Evolutionary conservation across 139 green algal genomes (phyloP), one percentile per base, ranked within the genome.

Genomic region (Tetraselmis striata): DNA sequence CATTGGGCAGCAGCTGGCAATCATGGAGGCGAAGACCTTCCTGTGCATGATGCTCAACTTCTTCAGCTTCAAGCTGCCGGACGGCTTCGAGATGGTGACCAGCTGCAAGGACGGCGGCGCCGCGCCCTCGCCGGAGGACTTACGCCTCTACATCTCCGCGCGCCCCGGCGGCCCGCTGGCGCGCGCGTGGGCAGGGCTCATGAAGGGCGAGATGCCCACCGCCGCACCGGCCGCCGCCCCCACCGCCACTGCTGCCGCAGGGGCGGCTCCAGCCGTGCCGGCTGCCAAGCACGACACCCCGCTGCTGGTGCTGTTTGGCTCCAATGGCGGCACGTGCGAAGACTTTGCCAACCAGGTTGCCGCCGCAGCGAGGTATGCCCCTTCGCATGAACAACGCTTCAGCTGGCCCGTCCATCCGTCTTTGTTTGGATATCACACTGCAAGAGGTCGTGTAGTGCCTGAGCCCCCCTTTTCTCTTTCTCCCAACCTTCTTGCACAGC

Each of bases 271-370:
- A 28, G 23, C 74, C 30, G 59, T 23, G 11, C 31, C 30, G 1
- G 76, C 30, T 30, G 81, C 32, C n/a, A 74, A 26, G 31, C 77
- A 85, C 59, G 28, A 28, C 77, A 82, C 77, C 0, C 83, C 78
- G 0, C 78, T 86, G 31, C 83, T 76, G 28, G 30, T 86, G 0
- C 83, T 86, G 31, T 86, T 79, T 28, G 83, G 83, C 74, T 83
- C 78, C 59, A 86, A 86, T 59, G 76, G 67, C 27, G 83, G 83
- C 78, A 86, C 78, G 0, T 86, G 83, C 80, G 83, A 86, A 75
- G 83, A 79, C 26, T 25, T 86, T 23, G 83, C 83, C 0, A 1
- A n/a, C 0, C 28, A 1, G 1, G 2, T 86, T 2, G 83, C 83
- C 28, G 5, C 67, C 29, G 78, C 67, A 1, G 78, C 83, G 2